Base-by-base conservation (phyloP, 2,329 filamentous ascomycete species). In the Ilyonectria robusta region DNA sequence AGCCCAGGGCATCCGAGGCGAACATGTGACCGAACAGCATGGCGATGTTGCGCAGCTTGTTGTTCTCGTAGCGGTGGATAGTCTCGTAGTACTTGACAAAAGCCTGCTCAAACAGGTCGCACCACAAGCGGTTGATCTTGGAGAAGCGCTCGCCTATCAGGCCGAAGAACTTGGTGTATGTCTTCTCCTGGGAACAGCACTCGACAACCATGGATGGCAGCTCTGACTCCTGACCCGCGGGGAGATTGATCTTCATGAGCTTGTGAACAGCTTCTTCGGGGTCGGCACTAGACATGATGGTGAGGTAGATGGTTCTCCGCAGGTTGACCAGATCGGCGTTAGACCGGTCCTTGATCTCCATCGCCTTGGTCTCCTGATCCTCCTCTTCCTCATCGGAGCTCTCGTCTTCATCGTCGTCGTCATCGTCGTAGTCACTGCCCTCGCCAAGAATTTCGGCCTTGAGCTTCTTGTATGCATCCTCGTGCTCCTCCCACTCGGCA, bases 231-330 rank as follows among this genome's bases (percentile, higher is more conserved):
- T 95, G 89, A 4, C 96, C 96, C 13, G 89, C 85, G 1, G 96
- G 96, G 10, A 99, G 87, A 70, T 93, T 94, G 78, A 99, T 91
- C 82, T 94, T 95, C 90, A 98, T 96, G 71, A 99, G 87, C 83
- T 98, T 99, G 85, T 99, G 96, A 67, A 94, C 95, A 66, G 93
- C 94, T 89, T 99, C 96, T 82, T 99, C 96, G 62, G 97, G 97
- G 66, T 97, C 94, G 72, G 96, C 94, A 76, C 93, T 96, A 44
- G 94, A 97, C 93, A 97, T 97, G 80, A 99, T 97, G 11, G 95
- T 99, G 69, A 99, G 87, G 81, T 99, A 99, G 74, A 98, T 99
- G 7, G 94, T 97, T 76, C 94, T 90, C 67, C 96, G 92, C 57
- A 99, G 85, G 78, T 97, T 97, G 78, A 98, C 94, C 15, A 99